A percentile compares a stretch with the other conserved stretches of the same genome.
Conservation (phyloP, 2,329 filamentous ascomycete species). For the Fusarium avenaceum region DNA sequence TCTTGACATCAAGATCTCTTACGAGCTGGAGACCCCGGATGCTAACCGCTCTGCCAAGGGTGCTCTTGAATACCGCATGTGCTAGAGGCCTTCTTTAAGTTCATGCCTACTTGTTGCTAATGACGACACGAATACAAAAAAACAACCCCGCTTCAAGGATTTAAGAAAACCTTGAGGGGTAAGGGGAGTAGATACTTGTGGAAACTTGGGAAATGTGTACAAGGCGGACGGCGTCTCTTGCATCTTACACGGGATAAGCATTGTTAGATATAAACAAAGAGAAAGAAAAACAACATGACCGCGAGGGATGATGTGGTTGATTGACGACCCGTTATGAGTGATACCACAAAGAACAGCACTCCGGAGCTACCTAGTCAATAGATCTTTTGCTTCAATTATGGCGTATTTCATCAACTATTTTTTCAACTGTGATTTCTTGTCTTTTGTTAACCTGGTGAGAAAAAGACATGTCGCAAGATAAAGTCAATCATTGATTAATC, state of each 20-base stretch:
- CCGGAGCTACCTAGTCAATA: constrained; percentile 49
- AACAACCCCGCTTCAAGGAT: constrained; percentile 7
- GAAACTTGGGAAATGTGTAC: constrained; percentile 40
- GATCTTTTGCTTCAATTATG: constrained; percentile 45
- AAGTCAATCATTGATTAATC: constrained; percentile 17
- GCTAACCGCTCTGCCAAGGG: constrained; percentile 76
- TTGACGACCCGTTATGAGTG: constrained; percentile 49
- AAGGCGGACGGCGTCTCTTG: constrained; percentile 49
- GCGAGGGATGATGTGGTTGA: constrained; percentile 43
- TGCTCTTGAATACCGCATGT: constrained; percentile 84
- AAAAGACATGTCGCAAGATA: not conserved
- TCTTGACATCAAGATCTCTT: constrained; percentile 89
- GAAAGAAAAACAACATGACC: constrained; percentile 33
- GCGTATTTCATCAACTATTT: not conserved
- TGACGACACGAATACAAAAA: constrained; percentile 44
- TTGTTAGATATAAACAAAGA: constrained; percentile 39
- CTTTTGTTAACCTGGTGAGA: not conserved
- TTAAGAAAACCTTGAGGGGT: constrained; percentile 13
- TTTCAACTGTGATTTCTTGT: not conserved
- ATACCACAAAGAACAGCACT: constrained; percentile 49
- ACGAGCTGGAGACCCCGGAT: constrained; percentile 84
- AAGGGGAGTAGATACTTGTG: constrained; percentile 36
- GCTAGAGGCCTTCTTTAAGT: constrained; percentile 57
- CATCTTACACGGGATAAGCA: constrained; percentile 41
- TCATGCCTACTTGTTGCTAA: constrained; percentile 42